Evolutionary conservation across 371 early-diverging fungal species (phyloP).

Genomic region (Mucor racemosus): DNA sequence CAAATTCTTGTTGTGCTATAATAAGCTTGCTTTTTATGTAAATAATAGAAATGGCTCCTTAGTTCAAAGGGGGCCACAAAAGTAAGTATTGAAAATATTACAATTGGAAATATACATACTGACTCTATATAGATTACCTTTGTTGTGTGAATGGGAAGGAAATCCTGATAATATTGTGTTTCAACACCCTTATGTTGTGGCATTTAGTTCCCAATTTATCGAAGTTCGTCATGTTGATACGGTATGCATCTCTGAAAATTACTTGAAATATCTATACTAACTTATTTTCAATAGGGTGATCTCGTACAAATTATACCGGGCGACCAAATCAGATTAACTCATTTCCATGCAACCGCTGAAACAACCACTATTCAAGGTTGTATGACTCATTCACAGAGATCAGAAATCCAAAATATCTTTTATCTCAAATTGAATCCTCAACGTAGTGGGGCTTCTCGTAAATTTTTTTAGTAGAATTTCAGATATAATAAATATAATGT

Average conservation of each 20-base stretch:
- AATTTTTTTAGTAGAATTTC: background rate
- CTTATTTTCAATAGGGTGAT: conserved; percentile 55
- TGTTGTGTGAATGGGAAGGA: conserved; percentile 55
- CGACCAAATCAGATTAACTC: conserved; percentile 43
- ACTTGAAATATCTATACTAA: background rate
- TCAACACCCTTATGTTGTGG: conserved; percentile 83
- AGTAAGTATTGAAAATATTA: conserved; percentile 20
- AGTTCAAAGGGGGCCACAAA: conserved; percentile 40
- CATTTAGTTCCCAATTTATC: conserved; percentile 85
- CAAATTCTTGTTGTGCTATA: conserved; percentile 79
- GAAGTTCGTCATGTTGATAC: conserved; percentile 89
- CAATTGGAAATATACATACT: background rate
- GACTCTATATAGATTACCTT: conserved; percentile 7
- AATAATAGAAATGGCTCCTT: conserved; percentile 62
- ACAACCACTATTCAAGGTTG: conserved; percentile 32
- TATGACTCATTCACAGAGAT: conserved; percentile 30
- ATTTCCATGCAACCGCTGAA: conserved; percentile 20
- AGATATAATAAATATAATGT: too few species aligned
- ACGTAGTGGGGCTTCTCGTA: background rate
- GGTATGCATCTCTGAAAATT: conserved; percentile 36
- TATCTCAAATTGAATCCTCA: conserved; percentile 14
- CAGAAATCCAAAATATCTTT: conserved; percentile 29
- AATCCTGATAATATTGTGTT: conserved; percentile 68
- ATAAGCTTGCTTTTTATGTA: conserved; percentile 87
- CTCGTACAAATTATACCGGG: conserved; percentile 56